phyloP scores from a whole-genome alignment of 1,139 yeast genomes.

The Schwanniomyces etchellsii region DNA sequence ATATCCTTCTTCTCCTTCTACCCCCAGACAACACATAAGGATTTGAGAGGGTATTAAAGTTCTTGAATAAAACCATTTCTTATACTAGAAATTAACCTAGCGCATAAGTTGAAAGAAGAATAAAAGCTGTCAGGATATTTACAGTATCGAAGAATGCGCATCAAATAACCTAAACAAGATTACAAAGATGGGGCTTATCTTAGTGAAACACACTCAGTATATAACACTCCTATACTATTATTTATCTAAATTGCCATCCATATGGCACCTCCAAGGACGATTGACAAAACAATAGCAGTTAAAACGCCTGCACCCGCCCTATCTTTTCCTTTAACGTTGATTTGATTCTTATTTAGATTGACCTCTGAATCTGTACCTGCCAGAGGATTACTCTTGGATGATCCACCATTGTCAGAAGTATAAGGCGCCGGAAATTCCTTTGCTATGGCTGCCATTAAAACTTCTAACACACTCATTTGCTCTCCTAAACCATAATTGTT shows the following conservation, averaged over 20 bases:
- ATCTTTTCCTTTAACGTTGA: conserved; percentile 30
- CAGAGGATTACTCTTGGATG: conserved; percentile 37
- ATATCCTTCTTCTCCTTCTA: conserved; percentile 39
- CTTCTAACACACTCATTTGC: conserved; percentile 71
- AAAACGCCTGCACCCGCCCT: conserved; percentile 46
- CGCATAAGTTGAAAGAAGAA: not conserved
- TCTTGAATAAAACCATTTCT: conserved; percentile 37
- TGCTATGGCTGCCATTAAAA: conserved; percentile 37
- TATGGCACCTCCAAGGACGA: conserved; percentile 32
- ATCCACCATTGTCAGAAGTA: conserved; percentile 41
- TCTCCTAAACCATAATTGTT: conserved; percentile 71
- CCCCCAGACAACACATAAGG: conserved; percentile 29
- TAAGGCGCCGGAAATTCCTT: conserved; percentile 25
- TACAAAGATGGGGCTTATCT: too few relatives aligned
- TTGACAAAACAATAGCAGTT: conserved; percentile 37
- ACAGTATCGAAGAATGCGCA: too few relatives aligned
- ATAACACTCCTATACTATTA: too few relatives aligned
- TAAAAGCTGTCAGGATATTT: too few relatives aligned
- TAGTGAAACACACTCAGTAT: too few relatives aligned
- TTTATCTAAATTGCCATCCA: conserved; percentile 44
- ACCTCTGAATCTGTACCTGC: conserved; percentile 36
- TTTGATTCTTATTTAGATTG: conserved; percentile 22
- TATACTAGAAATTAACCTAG: too few relatives aligned
- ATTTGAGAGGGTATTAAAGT: conserved; percentile 38
- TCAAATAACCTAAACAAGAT: too few relatives aligned